Evolutionary conservation across 805 yeast species (phyloP).

Genomic region (Jamesozyma lodderae): DNA sequence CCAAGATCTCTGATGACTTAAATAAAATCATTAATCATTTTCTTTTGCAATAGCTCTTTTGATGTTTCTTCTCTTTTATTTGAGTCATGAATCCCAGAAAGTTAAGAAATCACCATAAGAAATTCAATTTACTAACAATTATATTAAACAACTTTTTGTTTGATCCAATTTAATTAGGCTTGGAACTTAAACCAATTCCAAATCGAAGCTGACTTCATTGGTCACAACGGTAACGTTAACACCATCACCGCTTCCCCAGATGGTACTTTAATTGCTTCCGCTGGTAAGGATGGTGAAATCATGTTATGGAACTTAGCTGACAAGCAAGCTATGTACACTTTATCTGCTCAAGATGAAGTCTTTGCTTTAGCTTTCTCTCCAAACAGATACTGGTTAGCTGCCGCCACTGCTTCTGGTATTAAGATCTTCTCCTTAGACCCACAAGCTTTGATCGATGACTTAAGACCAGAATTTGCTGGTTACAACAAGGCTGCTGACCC

Average conservation of each 20-base stretch:
- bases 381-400: slow-evolving; percentile 99
- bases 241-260: slow-evolving; percentile 98
- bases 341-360: slow-evolving; percentile 92
- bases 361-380: slow-evolving; percentile 99
- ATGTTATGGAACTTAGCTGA: slow-evolving; percentile 95
- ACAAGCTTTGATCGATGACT: slow-evolving; percentile 89
- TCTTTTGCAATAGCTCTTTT: too few relatives aligned
- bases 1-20: slow-evolving; percentile 92
- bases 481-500: slow-evolving; percentile 91
- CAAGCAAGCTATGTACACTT: slow-evolving; percentile 82
- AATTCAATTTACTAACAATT: slow-evolving; percentile 39
- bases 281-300: slow-evolving; percentile 98
- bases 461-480: slow-evolving; percentile 93
- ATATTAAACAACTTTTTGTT: not conserved
- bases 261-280: slow-evolving; percentile 98
- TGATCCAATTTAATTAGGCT: slow-evolving; percentile 61
- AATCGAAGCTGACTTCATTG: slow-evolving; percentile 91
- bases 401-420: slow-evolving; percentile 97
- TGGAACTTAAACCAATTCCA: slow-evolving; percentile 86
- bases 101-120: too few relatives aligned
- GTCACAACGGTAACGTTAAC: slow-evolving; percentile 99
- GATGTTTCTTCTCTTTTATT: too few relatives aligned
- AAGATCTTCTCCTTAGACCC: slow-evolving; percentile 97
- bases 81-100: too few relatives aligned
- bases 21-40: too few relatives aligned